Base-by-base conservation (phyloP, 164 flowering plant species). In the Vitis vinifera region DNA sequence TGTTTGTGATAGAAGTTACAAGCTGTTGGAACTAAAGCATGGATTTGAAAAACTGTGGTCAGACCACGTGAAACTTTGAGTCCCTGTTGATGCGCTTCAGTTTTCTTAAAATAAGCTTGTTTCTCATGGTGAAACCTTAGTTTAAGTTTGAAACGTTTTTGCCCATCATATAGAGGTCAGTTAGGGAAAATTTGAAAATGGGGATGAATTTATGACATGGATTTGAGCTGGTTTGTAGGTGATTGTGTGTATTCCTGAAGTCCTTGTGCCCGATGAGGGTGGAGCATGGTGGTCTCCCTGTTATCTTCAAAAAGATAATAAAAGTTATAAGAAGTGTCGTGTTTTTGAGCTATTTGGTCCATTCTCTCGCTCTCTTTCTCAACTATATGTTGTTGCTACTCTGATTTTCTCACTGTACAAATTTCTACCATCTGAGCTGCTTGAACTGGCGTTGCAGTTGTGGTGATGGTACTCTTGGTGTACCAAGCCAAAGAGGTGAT, bases 381-480 rank as follows among this genome's bases (percentile, higher is more conserved):
- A 23, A 50, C 23, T 2, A 1, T 50, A 17, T 55, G 47, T 23
- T 30, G 13, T 27, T 51, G 14, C 48, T 63, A 1, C 13, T 64
- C 9, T 63, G 0, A 10, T 16, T 49, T 55, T 49, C 17, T 10
- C 11, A 29, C 31, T 30, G 19, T 2, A 37, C 44, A 37, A 29
- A n/a, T 50, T 61, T 58, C 16, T 10, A 48, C 19, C 60, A 0
- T 44, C 65, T 64, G 56, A 60, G 63, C 66, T 72, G 17, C 59
- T 72, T 61, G 11, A 62, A 37, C 67, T 74, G 68, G 59, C 59
- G 51, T 76, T 75, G 71, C 86, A 96, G 99, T 77, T 93, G 99
- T 80, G 98, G 99, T 37, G 99, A 96, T 87, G 99, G 97, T 71
- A 83, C 86, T 74, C 89, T 92, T 73, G 99, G 98, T 62, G 84